Percentiles rank a stretch among this genome's conserved stretches.
phyloP scores from a whole-genome alignment of 352 stramenopile genomes.

The Globisporangium apiculatum region DNA sequence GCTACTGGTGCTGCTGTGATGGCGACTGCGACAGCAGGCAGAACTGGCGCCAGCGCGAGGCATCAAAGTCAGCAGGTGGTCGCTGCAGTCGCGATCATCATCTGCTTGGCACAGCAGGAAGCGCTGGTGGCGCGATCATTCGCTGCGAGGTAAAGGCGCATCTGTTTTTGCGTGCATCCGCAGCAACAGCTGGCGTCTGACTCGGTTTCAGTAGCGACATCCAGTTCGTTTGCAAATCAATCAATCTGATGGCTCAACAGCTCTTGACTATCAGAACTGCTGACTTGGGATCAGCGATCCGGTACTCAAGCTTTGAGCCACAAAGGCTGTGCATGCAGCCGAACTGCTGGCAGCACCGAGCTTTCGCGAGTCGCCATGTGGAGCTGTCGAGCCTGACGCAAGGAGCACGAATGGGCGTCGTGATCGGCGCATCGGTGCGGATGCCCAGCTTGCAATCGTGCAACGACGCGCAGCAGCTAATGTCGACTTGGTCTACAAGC shows the following conservation, averaged over 20 bases:
- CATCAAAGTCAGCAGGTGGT: too few species aligned
- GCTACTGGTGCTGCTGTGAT: not conserved
- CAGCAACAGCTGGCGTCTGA: constrained; percentile 10
- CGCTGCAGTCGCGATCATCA: not conserved
- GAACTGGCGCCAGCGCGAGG: not conserved
- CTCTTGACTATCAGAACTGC: not conserved
- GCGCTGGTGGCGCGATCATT: not conserved
- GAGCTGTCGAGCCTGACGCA: not conserved
- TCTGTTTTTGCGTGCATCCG: constrained; percentile 4
- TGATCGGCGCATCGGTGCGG: too few species aligned
- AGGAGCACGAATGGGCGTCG: too few species aligned
- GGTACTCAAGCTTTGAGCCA: not conserved
- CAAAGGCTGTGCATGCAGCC: not conserved
- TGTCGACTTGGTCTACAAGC: too few species aligned
- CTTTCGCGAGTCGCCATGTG: not conserved
- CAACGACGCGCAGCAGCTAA: too few species aligned
- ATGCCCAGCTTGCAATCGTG: too few species aligned
- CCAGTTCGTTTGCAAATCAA: not conserved
- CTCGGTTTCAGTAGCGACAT: too few species aligned
- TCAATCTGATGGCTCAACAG: not conserved
- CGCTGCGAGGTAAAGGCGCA: constrained; percentile 3
- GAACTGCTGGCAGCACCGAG: not conserved
- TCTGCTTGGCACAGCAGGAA: not conserved
- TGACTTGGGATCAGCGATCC: not conserved
- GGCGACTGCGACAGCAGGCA: not conserved